Percentiles rank a stretch among this genome's conserved stretches.
Evolutionary conservation across 108 stramenopile species (phyloP).

Genomic region (Cyclostephanos invisitatus): DNA sequence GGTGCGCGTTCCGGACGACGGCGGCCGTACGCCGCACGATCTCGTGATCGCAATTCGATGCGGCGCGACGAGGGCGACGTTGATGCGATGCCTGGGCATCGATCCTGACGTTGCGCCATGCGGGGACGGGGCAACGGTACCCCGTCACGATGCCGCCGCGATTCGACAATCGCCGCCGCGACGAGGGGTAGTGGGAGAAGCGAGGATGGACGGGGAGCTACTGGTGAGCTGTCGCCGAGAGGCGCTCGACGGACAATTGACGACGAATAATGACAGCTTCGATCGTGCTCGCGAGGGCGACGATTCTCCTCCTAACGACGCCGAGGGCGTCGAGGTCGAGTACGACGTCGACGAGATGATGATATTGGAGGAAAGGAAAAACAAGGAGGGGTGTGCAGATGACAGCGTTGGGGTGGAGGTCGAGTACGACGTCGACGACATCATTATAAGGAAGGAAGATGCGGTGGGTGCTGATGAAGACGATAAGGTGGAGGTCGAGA

Average conservation of each 20-base stretch:
- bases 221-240: neutral
- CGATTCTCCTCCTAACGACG: neutral
- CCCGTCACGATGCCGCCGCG: neutral
- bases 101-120: neutral
- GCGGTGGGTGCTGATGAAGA: neutral
- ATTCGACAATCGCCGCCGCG: neutral
- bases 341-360: neutral
- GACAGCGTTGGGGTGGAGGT: neutral
- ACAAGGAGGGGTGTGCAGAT: neutral
- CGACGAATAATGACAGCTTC: neutral
- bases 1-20: neutral
- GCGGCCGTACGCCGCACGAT: neutral
- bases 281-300: neutral
- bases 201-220: neutral
- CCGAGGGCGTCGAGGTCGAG: constrained; percentile 2
- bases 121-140: neutral
- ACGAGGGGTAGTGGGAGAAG: neutral
- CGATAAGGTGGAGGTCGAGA: neutral
- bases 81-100: neutral
- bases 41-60: neutral
- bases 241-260: neutral
- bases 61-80: neutral
- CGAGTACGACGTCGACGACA: constrained; percentile 3
- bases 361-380: neutral
- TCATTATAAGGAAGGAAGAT: neutral